Evolutionary conservation across 257 asterid species (phyloP).

Genomic region (Vinca minor): DNA sequence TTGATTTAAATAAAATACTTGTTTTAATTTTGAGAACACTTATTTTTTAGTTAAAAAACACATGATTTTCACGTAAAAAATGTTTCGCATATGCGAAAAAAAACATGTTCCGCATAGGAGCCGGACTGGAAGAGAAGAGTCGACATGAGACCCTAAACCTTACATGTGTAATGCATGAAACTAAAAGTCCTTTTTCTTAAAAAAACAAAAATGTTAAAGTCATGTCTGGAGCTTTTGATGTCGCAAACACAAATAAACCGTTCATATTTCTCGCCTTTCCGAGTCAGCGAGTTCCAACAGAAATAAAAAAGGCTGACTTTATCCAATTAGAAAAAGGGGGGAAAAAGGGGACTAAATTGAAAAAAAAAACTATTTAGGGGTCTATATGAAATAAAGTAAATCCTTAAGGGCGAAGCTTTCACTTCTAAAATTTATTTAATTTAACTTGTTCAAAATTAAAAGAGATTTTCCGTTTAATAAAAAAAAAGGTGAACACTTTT

Average conservation of each 20-base stretch:
- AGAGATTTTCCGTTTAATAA: neutral
- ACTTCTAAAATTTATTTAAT: neutral
- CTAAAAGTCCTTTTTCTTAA: too few species aligned
- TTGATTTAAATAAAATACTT: too few species aligned
- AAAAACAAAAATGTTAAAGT: neutral
- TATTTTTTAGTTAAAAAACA: too few species aligned
- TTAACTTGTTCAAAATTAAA: neutral
- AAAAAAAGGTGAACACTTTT: neutral
- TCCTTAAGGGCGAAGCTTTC: constrained; percentile 5
- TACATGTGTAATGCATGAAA: neutral
- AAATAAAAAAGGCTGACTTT: constrained; percentile 7
- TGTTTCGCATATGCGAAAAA: too few species aligned
- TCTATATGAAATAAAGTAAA: neutral
- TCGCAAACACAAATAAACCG: neutral
- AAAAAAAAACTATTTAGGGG: neutral
- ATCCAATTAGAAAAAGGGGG: neutral
- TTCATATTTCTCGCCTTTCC: neutral
- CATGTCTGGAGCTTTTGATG: neutral
- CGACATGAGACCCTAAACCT: too few species aligned
- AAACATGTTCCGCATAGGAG: too few species aligned
- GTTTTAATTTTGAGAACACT: too few species aligned
- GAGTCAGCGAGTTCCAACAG: constrained; percentile 2
- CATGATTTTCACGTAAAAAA: too few species aligned
- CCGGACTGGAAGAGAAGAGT: too few species aligned
- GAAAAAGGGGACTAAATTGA: neutral